phyloP scores from a whole-genome alignment of 441 rosid genomes.

The Bruguiera hainesii region DNA sequence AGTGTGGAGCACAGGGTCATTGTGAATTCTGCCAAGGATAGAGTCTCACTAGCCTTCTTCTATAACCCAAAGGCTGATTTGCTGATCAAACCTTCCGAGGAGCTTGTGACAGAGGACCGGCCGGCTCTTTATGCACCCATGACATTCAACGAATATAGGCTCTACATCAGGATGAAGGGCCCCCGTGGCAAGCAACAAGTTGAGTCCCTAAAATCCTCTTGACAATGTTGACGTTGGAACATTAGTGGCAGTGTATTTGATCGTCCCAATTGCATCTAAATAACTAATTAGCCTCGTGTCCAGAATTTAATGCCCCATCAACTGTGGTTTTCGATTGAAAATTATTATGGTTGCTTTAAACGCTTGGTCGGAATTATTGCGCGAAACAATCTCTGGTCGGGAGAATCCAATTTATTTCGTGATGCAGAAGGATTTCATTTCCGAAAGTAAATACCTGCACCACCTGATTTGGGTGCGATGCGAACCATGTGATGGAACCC shows the following conservation, averaged over 20 bases:
- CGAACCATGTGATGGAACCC: neutral
- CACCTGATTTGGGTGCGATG: neutral
- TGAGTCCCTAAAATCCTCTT: slow-evolving; percentile 40
- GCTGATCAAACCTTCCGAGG: slow-evolving; percentile 55
- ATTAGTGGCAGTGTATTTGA: too few species aligned
- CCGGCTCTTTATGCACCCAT: slow-evolving; percentile 65
- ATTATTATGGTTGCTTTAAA: too few species aligned
- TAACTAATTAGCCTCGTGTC: too few species aligned
- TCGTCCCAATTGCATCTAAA: too few species aligned
- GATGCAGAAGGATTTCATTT: neutral
- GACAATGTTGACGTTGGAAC: neutral
- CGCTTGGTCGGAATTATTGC: neutral
- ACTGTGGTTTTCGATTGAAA: too few species aligned
- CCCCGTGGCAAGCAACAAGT: slow-evolving; percentile 78
- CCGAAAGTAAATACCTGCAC: neutral
- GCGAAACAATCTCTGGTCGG: neutral
- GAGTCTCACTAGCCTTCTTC: slow-evolving; percentile 86
- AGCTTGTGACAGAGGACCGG: slow-evolving; percentile 48
- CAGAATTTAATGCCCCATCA: too few species aligned
- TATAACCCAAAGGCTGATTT: slow-evolving; percentile 84
- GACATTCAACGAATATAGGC: slow-evolving; percentile 80
- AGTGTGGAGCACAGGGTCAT: slow-evolving; percentile 93
- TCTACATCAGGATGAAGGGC: slow-evolving; percentile 63
- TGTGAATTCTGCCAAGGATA: slow-evolving; percentile 62
- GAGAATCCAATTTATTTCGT: neutral